phyloP scores from a whole-genome alignment of 2,329 filamentous ascomycete genomes.

The Akanthomyces uredinophilus region DNA sequence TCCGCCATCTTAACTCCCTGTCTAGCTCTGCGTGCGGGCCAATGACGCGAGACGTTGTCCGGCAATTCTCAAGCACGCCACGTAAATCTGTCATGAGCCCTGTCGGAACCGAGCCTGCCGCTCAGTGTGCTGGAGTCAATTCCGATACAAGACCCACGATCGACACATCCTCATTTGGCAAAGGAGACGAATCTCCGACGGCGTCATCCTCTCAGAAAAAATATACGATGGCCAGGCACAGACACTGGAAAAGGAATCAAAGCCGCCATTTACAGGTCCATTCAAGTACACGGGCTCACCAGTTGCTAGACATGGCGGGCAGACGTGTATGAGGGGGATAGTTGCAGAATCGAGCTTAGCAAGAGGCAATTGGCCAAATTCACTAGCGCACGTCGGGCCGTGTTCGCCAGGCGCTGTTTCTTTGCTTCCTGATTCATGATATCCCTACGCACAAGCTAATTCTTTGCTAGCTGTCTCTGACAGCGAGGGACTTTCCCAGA shows the following conservation, averaged over 20 bases:
- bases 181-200: background rate
- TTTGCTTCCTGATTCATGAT: background rate
- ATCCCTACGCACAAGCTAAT: background rate
- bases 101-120: background rate
- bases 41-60: background rate
- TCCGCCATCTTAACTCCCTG: background rate
- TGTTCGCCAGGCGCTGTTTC: background rate
- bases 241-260: background rate
- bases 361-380: background rate
- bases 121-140: background rate
- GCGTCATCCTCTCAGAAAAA: background rate
- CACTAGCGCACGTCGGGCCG: background rate
- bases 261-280: background rate
- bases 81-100: background rate
- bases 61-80: background rate
- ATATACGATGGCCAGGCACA: background rate
- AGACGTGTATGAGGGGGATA: background rate
- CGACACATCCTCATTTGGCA: background rate
- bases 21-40: background rate
- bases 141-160: slow-evolving; percentile 2
- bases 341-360: background rate
- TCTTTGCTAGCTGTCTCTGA: background rate
- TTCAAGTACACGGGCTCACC: background rate
- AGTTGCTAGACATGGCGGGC: background rate
- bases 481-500: background rate